A percentile compares a stretch with the other conserved stretches of the same genome.
Conservation (phyloP, 495 filamentous ascomycete species). For the Halenospora varia region DNA sequence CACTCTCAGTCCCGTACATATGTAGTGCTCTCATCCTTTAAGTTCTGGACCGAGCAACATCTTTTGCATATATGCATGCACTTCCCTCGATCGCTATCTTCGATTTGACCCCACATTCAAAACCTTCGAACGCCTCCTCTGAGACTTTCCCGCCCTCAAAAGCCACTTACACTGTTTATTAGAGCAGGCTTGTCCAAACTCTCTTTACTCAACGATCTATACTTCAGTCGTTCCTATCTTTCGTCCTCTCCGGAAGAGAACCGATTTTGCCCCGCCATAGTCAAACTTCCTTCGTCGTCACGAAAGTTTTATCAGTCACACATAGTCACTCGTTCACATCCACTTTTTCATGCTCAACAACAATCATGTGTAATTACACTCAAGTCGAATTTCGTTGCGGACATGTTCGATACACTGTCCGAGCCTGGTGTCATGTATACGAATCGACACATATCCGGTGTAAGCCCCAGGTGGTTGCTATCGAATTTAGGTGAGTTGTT, state of each 20-base stretch:
- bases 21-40: constrained; percentile 4
- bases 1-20: constrained; percentile 5
- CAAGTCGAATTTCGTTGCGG: constrained; percentile 26
- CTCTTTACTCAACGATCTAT: neutral
- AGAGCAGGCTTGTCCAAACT: no score
- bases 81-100: constrained; percentile 1
- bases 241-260: constrained; percentile 4
- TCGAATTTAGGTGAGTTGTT: constrained; percentile 25
- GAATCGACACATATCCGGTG: constrained; percentile 27
- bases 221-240: neutral
- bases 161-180: no score
- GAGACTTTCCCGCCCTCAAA: neutral
- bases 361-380: constrained; percentile 26
- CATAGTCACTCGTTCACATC: constrained; percentile 4
- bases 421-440: constrained; percentile 26
- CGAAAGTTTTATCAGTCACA: neutral
- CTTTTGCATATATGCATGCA: constrained; percentile 10
- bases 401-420: constrained; percentile 23
- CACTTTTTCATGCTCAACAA: neutral
- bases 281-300: neutral
- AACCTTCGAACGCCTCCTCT: neutral
- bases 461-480: constrained; percentile 20
- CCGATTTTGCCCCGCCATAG: neutral
- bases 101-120: neutral
- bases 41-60: neutral